phyloP scores from a whole-genome alignment of 2,329 filamentous ascomycete genomes.

The Arthrobotrys conoides region DNA sequence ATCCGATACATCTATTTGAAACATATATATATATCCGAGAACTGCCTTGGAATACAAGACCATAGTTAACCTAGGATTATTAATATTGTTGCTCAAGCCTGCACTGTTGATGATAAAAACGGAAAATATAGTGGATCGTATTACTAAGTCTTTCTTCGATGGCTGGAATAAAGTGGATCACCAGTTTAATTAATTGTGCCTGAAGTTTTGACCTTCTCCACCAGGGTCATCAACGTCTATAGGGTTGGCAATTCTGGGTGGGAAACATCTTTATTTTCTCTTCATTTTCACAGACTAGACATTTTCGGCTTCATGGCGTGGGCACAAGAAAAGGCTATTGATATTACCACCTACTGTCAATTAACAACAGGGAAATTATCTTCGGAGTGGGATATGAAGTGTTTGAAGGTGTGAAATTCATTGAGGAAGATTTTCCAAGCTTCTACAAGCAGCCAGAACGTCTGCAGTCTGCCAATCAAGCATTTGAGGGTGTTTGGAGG shows the following conservation, averaged over 20 bases:
- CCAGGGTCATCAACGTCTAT: background rate
- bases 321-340: background rate
- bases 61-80: too few relatives aligned
- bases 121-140: background rate
- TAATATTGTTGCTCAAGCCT: too few relatives aligned
- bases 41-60: too few relatives aligned
- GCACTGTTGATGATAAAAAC: too few relatives aligned
- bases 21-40: too few relatives aligned
- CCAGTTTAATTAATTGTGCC: conserved; percentile 15
- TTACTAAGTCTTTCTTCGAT: background rate
- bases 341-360: background rate
- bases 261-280: background rate
- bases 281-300: background rate
- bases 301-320: background rate
- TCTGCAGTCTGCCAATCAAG: too few relatives aligned
- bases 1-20: too few relatives aligned
- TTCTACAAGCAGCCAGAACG: background rate
- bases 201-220: conserved; percentile 7
- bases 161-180: background rate
- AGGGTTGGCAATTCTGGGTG: background rate
- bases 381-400: too few relatives aligned
- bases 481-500: too few relatives aligned
- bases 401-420: too few relatives aligned
- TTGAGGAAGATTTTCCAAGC: background rate
- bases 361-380: background rate